Conservation (phyloP, 179 eudicot genomes). For the Vitellaria paradoxa region DNA sequence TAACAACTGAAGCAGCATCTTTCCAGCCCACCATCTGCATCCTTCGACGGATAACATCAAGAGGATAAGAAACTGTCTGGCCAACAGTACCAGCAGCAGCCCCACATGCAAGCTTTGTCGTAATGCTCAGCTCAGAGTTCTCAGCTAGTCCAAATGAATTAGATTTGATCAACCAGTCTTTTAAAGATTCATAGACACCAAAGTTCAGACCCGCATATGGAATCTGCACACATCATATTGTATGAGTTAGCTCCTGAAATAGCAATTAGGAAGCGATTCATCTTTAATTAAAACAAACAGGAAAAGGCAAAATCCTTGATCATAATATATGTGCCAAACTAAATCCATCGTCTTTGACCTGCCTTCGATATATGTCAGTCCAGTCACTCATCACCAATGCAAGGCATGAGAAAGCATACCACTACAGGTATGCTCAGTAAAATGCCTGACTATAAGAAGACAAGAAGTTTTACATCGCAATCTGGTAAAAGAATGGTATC, state of each 20-base stretch:
- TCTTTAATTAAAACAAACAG: neutral
- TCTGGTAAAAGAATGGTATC: neutral
- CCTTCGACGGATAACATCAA: constrained; percentile 86
- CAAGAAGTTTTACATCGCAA: neutral
- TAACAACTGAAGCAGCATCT: constrained; percentile 68
- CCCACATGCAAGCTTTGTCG: constrained; percentile 85
- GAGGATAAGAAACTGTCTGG: constrained; percentile 90
- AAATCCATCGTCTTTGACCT: neutral
- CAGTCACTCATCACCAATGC: neutral
- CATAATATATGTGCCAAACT: neutral
- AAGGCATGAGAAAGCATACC: neutral
- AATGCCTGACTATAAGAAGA: neutral
- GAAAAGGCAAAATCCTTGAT: neutral
- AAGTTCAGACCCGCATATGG: constrained; percentile 97
- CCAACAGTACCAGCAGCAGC: constrained; percentile 93
- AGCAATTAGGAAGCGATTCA: neutral
- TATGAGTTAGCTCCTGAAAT: constrained; percentile 17
- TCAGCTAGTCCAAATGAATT: constrained; percentile 53
- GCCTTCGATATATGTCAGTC: neutral
- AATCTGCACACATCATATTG: constrained; percentile 26
- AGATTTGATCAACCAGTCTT: constrained; percentile 74
- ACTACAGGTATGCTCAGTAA: neutral
- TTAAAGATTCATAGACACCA: constrained; percentile 85
- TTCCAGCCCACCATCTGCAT: constrained; percentile 99
- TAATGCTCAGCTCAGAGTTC: constrained; percentile 60